phyloP scores from a whole-genome alignment of 2,329 filamentous ascomycete genomes.

The Rutstroemia sp. region DNA sequence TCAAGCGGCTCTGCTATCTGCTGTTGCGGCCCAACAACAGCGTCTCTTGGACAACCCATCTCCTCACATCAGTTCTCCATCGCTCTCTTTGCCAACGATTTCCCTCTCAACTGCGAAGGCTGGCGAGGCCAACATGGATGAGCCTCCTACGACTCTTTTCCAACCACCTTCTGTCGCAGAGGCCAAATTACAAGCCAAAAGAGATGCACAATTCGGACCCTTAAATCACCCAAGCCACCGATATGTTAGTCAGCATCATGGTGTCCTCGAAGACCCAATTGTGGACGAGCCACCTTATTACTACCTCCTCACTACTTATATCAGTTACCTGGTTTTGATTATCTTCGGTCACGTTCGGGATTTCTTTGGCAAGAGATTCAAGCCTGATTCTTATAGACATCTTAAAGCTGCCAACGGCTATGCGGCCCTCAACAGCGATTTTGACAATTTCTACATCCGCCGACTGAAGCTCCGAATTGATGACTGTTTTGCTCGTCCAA shows the following conservation, averaged over 20 bases:
- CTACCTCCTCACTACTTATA: slow-evolving; percentile 94
- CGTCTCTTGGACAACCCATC: slow-evolving; percentile 42
- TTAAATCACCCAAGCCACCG: slow-evolving; percentile 72
- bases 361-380: slow-evolving; percentile 96
- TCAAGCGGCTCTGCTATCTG: slow-evolving; percentile 59
- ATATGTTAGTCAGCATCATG: slow-evolving; percentile 81
- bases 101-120: slow-evolving; percentile 81
- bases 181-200: slow-evolving; percentile 63
- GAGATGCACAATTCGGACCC: slow-evolving; percentile 88
- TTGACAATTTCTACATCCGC: slow-evolving; percentile 96
- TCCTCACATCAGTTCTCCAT: slow-evolving; percentile 61
- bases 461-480: slow-evolving; percentile 91
- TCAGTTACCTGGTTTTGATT: slow-evolving; percentile 94
- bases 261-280: slow-evolving; percentile 71
- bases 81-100: slow-evolving; percentile 79
- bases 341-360: slow-evolving; percentile 92
- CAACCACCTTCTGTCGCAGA: slow-evolving; percentile 83
- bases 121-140: slow-evolving; percentile 66
- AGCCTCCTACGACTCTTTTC: slow-evolving; percentile 73
- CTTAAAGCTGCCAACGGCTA: slow-evolving; percentile 81
- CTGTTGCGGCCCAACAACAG: slow-evolving; percentile 54
- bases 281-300: slow-evolving; percentile 97
- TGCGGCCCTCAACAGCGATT: slow-evolving; percentile 92
- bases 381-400: slow-evolving; percentile 73
- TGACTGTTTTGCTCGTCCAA: slow-evolving; percentile 90